These are phyloP conservation scores for Alnus glutinosa DNA, from an alignment of 306 rosid species.

Conservation along the genomic window DNA sequence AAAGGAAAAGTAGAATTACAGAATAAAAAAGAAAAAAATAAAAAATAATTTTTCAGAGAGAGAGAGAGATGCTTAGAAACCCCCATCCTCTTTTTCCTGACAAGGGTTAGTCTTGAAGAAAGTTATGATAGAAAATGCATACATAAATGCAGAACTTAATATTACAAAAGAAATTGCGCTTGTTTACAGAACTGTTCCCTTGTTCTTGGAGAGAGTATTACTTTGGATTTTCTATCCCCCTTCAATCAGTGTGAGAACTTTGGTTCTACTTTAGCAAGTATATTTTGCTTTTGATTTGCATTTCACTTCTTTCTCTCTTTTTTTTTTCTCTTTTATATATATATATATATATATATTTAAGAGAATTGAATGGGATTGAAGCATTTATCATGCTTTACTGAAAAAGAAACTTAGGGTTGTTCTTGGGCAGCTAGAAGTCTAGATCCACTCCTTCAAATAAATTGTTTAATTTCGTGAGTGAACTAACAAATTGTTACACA, in stretches of 20 bases:
- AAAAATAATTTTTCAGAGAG: background rate
- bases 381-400: background rate
- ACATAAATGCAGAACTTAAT: background rate
- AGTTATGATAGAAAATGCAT: background rate
- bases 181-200: background rate
- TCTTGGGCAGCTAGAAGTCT: background rate
- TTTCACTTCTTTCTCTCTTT: background rate
- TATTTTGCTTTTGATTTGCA: background rate
- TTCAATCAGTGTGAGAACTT: background rate
- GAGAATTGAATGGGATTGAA: background rate
- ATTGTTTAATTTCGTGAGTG: background rate
- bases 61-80: background rate
- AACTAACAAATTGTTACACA: background rate
- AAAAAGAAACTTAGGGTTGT: background rate
- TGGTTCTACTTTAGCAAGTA: background rate
- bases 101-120: background rate
- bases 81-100: background rate
- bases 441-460: background rate
- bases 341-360: background rate
- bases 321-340: too few relatives aligned
- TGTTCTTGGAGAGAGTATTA: conserved; percentile 1
- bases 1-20: background rate
- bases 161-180: background rate
- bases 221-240: background rate
- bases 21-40: background rate